Conservation (phyloP, 148 eudicot genomes). For the Amaranthus palmeri region DNA sequence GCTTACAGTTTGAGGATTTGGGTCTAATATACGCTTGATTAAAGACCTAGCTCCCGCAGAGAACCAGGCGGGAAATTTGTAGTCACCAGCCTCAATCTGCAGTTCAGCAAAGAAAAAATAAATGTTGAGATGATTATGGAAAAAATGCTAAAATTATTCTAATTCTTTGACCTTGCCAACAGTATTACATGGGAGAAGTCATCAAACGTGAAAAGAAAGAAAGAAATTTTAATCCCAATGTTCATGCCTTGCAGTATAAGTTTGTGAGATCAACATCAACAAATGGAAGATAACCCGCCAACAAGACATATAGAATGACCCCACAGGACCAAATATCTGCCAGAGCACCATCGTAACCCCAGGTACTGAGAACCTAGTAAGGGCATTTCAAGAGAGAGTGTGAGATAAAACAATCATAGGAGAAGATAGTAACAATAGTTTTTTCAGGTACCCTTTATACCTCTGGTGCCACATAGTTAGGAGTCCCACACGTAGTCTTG, state of each 20-base stretch:
- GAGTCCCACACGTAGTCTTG: slow-evolving; percentile 96
- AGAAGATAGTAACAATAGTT: too few relatives aligned
- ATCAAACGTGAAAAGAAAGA: not conserved
- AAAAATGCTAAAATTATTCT: slow-evolving; percentile 1
- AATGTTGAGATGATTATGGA: not conserved
- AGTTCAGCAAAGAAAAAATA: slow-evolving; percentile 15
- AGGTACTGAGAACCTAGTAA: slow-evolving; percentile 85
- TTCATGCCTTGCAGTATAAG: slow-evolving; percentile 81
- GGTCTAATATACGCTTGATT: slow-evolving; percentile 76
- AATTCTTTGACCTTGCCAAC: not conserved
- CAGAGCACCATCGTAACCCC: slow-evolving; percentile 93
- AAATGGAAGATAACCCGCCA: slow-evolving; percentile 97
- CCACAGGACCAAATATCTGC: slow-evolving; percentile 99
- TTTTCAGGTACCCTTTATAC: slow-evolving; percentile 30
- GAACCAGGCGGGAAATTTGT: slow-evolving; percentile 89
- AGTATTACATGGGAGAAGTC: not conserved
- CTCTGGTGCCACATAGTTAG: slow-evolving; percentile 99
- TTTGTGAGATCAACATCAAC: slow-evolving; percentile 95
- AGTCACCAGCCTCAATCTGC: slow-evolving; percentile 87
- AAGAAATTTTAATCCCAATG: slow-evolving; percentile 1
- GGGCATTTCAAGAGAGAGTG: slow-evolving; percentile 8
- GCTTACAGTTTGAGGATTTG: slow-evolving; percentile 86
- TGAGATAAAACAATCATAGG: not conserved
- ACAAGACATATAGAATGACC: slow-evolving; percentile 81
- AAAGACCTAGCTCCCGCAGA: slow-evolving; percentile 81